Base-by-base conservation (phyloP, 371 early-diverging fungal genomes). In the Conidiobolus incongruus region DNA sequence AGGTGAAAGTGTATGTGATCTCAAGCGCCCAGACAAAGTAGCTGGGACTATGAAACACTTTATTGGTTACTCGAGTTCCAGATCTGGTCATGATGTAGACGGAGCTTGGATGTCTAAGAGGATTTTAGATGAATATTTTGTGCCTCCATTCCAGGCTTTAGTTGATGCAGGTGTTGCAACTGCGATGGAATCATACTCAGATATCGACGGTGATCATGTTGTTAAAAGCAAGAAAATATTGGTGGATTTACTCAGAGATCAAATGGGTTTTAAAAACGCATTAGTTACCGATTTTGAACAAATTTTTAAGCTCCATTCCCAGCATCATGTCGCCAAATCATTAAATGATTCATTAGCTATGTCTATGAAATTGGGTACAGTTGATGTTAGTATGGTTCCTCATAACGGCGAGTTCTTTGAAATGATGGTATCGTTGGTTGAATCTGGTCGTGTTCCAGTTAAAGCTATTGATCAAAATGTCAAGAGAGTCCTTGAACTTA, bases 211-310 rank as follows among this genome's bases (percentile, higher is more conserved):
- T 8, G 70, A 73, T 37, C 62, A 72, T 3, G 65, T 75, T 0
- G 63, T 68, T 2, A 49, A 63, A 0, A 73, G 74, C 0, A 50
- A 60, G 23, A 60, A 63, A 31, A 73, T 70, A 26, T 49, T 77
- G 19, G 56, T 60, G 26, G 47, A 56, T 17, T 48, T 77, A n/a
- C 45, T 77, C 10, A 65, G 77, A 8, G 51, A 72, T 5, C 55
- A 70, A 23, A 46, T 77, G 23, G 53, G 56, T 0, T 77, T 75
- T 48, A 47, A 67, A 30, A 75, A 75, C 20, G 62, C 64, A 59
- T 51, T 77, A 4, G 74, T 72, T 16, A 72, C 77, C 0, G 77
- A 75, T 42, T 75, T 70, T 68, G 60, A 59, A 40, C 76, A 75
- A 46, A 55, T 75, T 23, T 62, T 65, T 41, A 65, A 62, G n/a